phyloP scores from a whole-genome alignment of 1,284 basidiomycete species.

The Ceratobasidium sp. region DNA sequence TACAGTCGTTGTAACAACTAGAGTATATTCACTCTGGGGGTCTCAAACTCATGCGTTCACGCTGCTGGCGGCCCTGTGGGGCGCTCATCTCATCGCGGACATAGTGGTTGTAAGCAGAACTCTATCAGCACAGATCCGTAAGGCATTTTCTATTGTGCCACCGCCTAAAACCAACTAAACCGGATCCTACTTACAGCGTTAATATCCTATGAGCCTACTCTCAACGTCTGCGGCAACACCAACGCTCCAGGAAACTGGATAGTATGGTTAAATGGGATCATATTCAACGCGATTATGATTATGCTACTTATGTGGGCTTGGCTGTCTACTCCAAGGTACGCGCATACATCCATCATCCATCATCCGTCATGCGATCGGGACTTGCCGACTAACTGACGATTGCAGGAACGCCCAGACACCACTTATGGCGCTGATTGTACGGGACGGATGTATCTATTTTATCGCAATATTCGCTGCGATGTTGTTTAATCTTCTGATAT shows the following conservation, averaged over 20 bases:
- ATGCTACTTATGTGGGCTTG: constrained; percentile 28
- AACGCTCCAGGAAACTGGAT: constrained; percentile 28
- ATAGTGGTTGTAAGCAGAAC: not conserved
- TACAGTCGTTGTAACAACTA: constrained; percentile 36
- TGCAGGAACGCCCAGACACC: constrained; percentile 30
- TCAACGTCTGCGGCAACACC: constrained; percentile 7
- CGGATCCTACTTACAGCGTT: not conserved
- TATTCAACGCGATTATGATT: constrained; percentile 33
- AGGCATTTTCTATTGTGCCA: not conserved
- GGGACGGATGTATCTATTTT: constrained; percentile 33
- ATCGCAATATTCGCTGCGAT: constrained; percentile 34
- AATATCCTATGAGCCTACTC: constrained; percentile 5
- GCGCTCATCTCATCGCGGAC: constrained; percentile 22
- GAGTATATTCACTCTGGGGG: constrained; percentile 33
- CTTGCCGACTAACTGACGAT: not conserved
- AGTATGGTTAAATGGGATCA: constrained; percentile 31
- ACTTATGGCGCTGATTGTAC: constrained; percentile 29
- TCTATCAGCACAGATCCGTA: constrained; percentile 14
- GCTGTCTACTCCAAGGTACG: constrained; percentile 36
- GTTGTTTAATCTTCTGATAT: constrained; percentile 33
- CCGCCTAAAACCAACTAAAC: not conserved
- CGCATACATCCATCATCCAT: not conserved
- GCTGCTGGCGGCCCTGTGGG: constrained; percentile 9
- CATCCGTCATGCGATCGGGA: not conserved
- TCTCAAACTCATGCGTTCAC: constrained; percentile 1